Evolutionary conservation across 805 yeast genomes (phyloP), one percentile per base, ranked within the genome.

Genomic region (Saccharomycopsis javanensis): DNA sequence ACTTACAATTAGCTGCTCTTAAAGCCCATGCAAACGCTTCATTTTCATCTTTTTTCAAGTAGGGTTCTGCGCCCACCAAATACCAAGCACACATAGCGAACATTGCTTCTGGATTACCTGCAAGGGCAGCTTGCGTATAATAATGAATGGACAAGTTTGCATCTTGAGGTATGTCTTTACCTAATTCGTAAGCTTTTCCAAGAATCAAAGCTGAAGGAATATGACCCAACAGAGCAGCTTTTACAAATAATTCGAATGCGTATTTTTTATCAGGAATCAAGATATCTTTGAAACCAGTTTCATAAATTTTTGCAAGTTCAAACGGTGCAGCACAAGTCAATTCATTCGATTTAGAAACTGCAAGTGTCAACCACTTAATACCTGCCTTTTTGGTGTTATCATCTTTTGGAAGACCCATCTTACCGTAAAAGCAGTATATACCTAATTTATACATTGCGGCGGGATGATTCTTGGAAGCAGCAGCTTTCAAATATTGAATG

Each of bases 401-500:
- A 64, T 81, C 85, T 59, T 66, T 68, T 1, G 85, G 74, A 34
- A 92, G 68, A 0, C 98, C 97, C 92, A 92, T 84, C 60, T 85
- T 77, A 4, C 88, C 82, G 66, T 89, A 81, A 70, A 86, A 94
- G 38, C 89, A 85, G 64, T 91, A 89, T 48, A 88, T 76, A 3
- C 98, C 99, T 62, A 90, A 75, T 68, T 91, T 88, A 73, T 85
- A 86, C 96, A 92, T 89, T 4, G 98, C 97, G n/a, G 96, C 91
- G 0, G 97, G 90, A 69, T 92, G 99, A 66, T 88, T 89, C 67
- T 86, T 85, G 33, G 90, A 79, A 0, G 98, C 96, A 0, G 98
- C 96, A 66, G 83, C 82, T 67, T 86, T 85, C 58, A 89, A 72
- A 67, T 84, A 89, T 63, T 88, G 95, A 6, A 89, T 73, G 1